These are phyloP conservation scores for Vaccinium corymbosum DNA, from an alignment of 148 eudicot genomes.

Conservation along the genomic window DNA sequence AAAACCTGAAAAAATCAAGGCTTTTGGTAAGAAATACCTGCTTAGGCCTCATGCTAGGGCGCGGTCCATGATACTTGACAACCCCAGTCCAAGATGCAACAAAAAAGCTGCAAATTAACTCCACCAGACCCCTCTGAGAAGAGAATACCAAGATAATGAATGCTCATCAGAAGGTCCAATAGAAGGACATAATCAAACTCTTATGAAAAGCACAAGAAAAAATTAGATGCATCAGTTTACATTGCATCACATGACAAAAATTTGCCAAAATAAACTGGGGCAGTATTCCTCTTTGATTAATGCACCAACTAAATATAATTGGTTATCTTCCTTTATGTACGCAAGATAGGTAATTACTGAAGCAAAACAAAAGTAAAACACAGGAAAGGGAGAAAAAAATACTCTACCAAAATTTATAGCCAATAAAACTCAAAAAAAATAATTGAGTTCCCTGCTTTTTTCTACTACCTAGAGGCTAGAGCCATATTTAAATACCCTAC, in stretches of 20 bases:
- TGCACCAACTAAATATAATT: neutral
- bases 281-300: neutral
- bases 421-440: neutral
- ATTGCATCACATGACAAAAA: neutral
- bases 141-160: neutral
- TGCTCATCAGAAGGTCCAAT: neutral
- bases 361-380: neutral
- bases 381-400: neutral
- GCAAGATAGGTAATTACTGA: neutral
- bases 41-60: constrained; percentile 86
- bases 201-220: neutral
- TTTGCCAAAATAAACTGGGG: neutral
- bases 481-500: neutral
- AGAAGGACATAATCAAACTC: neutral
- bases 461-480: neutral
- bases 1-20: neutral
- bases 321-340: too few species aligned
- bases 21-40: constrained; percentile 43
- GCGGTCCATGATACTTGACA: constrained; percentile 96
- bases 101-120: constrained; percentile 93
- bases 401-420: neutral
- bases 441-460: neutral
- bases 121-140: constrained; percentile 82
- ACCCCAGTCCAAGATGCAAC: constrained; percentile 99
- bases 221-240: neutral